A percentile compares a stretch with the other conserved stretches of the same genome.
phyloP scores from a whole-genome alignment of 768 basidiomycete genomes.

The Coprinopsis sp. region DNA sequence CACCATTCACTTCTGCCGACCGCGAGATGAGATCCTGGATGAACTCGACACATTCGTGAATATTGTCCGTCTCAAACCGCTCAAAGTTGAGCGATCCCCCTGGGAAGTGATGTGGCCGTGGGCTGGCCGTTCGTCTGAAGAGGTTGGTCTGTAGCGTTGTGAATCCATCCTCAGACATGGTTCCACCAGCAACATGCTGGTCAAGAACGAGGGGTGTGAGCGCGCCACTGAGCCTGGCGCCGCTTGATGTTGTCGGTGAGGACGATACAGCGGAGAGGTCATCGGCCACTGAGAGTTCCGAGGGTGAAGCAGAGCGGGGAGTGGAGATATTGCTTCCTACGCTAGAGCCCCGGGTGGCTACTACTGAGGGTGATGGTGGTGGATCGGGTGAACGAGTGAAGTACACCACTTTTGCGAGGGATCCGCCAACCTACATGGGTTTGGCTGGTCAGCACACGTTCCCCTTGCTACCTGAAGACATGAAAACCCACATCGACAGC shows the following conservation, averaged over 20 bases:
- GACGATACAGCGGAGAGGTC: conserved; percentile 21
- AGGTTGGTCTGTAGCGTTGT: conserved; percentile 38
- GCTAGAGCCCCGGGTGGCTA: conserved; percentile 54
- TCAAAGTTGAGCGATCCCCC: conserved; percentile 98
- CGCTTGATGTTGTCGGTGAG: conserved; percentile 10
- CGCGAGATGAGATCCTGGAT: conserved; percentile 82
- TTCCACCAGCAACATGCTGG: conserved; percentile 24
- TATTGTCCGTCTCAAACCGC: conserved; percentile 90
- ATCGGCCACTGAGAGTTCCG: conserved; percentile 22
- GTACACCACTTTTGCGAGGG: conserved; percentile 96
- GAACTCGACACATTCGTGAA: conserved; percentile 80
- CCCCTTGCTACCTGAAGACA: not conserved
- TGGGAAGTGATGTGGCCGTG: conserved; percentile 76
- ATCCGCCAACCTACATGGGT: conserved; percentile 80
- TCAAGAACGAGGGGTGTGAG: conserved; percentile 79
- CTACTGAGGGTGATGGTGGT: conserved; percentile 69
- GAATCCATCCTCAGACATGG: conserved; percentile 27
- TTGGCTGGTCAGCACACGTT: conserved; percentile 3
- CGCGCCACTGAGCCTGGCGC: conserved; percentile 57
- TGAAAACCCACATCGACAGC: conserved; percentile 82
- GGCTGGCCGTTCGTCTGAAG: conserved; percentile 59
- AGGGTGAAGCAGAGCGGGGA: conserved; percentile 41
- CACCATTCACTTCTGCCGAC: conserved; percentile 81
- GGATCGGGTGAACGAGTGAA: conserved; percentile 92
- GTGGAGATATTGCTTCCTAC: conserved; percentile 42